Evolutionary conservation across 495 filamentous ascomycete species (phyloP).

Genomic region (Emericellopsis terricola): DNA sequence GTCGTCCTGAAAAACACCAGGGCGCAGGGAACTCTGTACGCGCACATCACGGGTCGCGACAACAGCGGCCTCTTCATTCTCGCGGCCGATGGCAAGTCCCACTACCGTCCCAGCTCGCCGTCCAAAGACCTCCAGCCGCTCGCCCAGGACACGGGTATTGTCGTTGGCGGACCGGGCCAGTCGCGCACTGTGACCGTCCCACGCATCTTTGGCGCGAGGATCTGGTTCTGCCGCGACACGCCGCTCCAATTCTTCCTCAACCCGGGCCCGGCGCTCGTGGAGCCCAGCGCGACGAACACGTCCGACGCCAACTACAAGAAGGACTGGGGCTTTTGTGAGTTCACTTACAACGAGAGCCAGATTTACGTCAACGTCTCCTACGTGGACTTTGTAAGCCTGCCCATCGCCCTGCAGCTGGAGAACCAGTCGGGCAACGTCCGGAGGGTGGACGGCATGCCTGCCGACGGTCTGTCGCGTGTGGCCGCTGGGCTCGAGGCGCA

Average conservation of each 20-base stretch:
- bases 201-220: conserved; percentile 44
- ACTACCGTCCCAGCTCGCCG: conserved; percentile 17
- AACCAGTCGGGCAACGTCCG: conserved; percentile 32
- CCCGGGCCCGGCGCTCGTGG: conserved; percentile 48
- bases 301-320: conserved; percentile 47
- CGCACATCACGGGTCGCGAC: conserved; percentile 51
- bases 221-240: conserved; percentile 48
- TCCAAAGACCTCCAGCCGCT: conserved; percentile 16
- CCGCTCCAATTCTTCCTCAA: conserved; percentile 53
- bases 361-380: conserved; percentile 60
- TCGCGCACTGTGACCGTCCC: conserved; percentile 45
- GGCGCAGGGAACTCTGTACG: conserved; percentile 39
- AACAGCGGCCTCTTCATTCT: conserved; percentile 42
- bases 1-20: conserved; percentile 48
- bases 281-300: conserved; percentile 48
- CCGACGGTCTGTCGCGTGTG: conserved; percentile 37
- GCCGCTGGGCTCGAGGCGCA: conserved; percentile 35
- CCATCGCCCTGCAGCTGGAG: conserved; percentile 42
- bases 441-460: conserved; percentile 37
- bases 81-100: conserved; percentile 31
- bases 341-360: conserved; percentile 48
- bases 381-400: conserved; percentile 56
- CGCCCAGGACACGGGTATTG: conserved; percentile 38
- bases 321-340: conserved; percentile 53
- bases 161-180: conserved; percentile 38